Evolutionary conservation across 2,329 filamentous ascomycete species (phyloP).

Genomic region (Aspergillus melleus): DNA sequence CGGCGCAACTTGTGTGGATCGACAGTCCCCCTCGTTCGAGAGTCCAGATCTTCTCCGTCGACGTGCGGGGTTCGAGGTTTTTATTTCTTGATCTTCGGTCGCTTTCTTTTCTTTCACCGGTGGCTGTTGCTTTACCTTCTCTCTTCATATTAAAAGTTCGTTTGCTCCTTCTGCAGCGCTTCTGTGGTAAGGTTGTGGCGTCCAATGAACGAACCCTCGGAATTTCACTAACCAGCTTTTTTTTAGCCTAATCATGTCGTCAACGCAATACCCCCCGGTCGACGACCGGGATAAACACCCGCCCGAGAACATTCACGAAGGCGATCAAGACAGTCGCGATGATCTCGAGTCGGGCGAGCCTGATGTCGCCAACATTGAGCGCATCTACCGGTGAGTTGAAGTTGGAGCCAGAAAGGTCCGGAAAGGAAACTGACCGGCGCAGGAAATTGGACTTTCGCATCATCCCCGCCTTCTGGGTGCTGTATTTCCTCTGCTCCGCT

Average conservation of each 20-base stretch:
- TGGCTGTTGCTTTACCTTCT: not conserved
- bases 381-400: conserved; percentile 36
- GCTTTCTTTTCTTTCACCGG: not conserved
- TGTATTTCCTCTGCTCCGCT: conserved; percentile 90
- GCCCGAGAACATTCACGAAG: conserved; percentile 6
- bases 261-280: not conserved
- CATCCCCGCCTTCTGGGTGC: conserved; percentile 76
- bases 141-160: not conserved
- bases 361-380: conserved; percentile 36
- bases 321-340: conserved; percentile 10
- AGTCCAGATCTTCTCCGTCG: not conserved
- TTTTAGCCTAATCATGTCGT: conserved; percentile 6
- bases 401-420: not conserved
- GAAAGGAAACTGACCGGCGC: not conserved
- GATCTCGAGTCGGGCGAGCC: conserved; percentile 28
- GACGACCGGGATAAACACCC: conserved; percentile 7
- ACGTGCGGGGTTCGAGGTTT: not conserved
- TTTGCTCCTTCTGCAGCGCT: not conserved
- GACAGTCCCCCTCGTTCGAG: not conserved
- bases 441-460: conserved; percentile 61
- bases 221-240: not conserved
- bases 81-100: not conserved
- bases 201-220: not conserved
- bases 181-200: not conserved
- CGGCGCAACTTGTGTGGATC: not conserved